Evolutionary conservation across 805 yeast genomes (phyloP).

Genomic region (Blastobotrys americana): DNA sequence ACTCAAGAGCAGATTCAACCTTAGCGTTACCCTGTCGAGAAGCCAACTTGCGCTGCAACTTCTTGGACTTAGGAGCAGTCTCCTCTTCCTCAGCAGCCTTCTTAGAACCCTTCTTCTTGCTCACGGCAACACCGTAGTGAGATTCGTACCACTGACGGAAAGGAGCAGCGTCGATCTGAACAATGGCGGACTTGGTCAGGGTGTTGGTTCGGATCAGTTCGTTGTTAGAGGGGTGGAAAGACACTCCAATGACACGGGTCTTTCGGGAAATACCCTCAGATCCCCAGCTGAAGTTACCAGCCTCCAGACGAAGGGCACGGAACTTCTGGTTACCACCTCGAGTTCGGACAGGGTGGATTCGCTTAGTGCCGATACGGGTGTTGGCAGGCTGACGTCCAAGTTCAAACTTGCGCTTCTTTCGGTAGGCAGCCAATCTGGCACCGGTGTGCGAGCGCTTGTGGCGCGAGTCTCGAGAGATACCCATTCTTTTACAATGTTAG

Average conservation of each 20-base stretch:
- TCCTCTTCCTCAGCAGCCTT: constrained; percentile 31
- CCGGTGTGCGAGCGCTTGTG: constrained; percentile 99
- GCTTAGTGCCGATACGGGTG: constrained; percentile 98
- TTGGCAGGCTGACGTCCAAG: constrained; percentile 99
- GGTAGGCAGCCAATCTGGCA: constrained; percentile 99
- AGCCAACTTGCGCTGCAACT: constrained; percentile 87
- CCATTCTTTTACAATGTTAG: constrained; percentile 84
- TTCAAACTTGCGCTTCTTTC: constrained; percentile 99
- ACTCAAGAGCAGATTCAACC: constrained; percentile 83
- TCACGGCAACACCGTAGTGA: constrained; percentile 91
- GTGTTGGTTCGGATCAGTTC: constrained; percentile 99
- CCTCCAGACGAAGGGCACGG: constrained; percentile 99
- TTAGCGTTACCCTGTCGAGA: constrained; percentile 79
- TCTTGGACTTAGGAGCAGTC: constrained; percentile 53
- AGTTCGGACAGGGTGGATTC: constrained; percentile 98
- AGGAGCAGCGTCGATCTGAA: constrained; percentile 99
- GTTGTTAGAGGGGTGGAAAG: constrained; percentile 99
- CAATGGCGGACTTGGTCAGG: constrained; percentile 97
- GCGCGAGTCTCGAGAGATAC: constrained; percentile 99
- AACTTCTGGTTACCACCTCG: constrained; percentile 99
- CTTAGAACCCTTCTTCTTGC: constrained; percentile 57
- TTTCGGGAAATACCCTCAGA: constrained; percentile 98
- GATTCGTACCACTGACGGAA: constrained; percentile 99
- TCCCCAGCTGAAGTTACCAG: constrained; percentile 99
- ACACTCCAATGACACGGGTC: constrained; percentile 98